phyloP scores from a whole-genome alignment of 192 early-diverging fungal species.

The Pilaira anomala region DNA sequence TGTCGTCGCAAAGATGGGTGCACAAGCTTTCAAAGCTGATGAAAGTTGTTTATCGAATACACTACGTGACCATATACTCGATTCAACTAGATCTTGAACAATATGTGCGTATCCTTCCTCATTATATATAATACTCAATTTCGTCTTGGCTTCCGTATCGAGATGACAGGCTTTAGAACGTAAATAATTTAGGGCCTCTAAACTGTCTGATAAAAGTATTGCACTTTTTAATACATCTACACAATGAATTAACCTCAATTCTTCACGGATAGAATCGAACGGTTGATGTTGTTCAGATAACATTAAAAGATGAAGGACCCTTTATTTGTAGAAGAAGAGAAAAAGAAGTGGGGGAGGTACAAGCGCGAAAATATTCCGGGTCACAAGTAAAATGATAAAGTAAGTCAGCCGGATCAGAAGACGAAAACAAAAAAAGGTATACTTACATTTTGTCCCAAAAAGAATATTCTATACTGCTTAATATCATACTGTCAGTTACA shows the following conservation, averaged over 20 bases:
- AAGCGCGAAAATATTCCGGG: too few relatives aligned
- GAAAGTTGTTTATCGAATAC: constrained; percentile 34
- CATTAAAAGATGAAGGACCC: too few relatives aligned
- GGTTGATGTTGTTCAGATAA: too few relatives aligned
- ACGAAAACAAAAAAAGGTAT: too few relatives aligned
- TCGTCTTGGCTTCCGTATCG: constrained; percentile 31
- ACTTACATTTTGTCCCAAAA: too few relatives aligned
- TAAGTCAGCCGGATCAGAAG: too few relatives aligned
- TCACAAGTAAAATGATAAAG: too few relatives aligned
- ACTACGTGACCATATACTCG: constrained; percentile 29
- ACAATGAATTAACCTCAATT: constrained; percentile 6
- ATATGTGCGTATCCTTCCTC: constrained; percentile 1
- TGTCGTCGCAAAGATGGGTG: neutral
- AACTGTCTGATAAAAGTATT: neutral
- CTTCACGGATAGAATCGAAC: neutral
- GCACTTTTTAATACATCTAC: neutral
- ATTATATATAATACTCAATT: constrained; percentile 26
- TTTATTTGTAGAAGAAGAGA: too few relatives aligned
- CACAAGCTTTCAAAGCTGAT: constrained; percentile 12
- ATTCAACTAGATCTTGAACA: constrained; percentile 15
- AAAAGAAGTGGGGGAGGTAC: too few relatives aligned
- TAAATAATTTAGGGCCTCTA: constrained; percentile 16
- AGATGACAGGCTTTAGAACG: constrained; percentile 13
- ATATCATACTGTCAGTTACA: too few relatives aligned
- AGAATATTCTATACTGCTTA: too few relatives aligned